Conservation (phyloP, 129 eudicot species). For the Cynara cardunculus region DNA sequence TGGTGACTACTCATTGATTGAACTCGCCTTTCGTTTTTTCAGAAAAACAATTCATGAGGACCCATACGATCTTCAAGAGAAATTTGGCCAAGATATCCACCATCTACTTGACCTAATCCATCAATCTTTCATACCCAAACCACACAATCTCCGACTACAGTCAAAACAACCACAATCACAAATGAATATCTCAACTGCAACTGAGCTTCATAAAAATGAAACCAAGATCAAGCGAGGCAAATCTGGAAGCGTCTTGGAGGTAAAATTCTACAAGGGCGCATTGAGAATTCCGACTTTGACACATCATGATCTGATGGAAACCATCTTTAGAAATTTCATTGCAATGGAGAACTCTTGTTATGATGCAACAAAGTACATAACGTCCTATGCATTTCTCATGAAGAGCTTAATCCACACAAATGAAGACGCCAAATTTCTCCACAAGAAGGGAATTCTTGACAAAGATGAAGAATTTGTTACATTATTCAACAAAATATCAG, state of each 20-base stretch:
- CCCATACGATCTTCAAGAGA: constrained; percentile 21
- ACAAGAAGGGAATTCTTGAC: constrained; percentile 28
- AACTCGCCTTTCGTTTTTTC: constrained; percentile 53
- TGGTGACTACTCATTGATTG: constrained; percentile 26
- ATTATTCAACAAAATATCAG: constrained; percentile 28
- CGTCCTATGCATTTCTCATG: constrained; percentile 59
- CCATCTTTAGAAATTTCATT: constrained; percentile 50
- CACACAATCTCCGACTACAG: constrained; percentile 5
- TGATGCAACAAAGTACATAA: constrained; percentile 40
- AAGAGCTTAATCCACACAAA: constrained; percentile 29
- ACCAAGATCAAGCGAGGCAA: constrained; percentile 25
- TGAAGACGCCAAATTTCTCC: constrained; percentile 43
- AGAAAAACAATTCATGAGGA: constrained; percentile 43
- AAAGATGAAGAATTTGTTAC: constrained; percentile 34
- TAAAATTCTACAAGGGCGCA: constrained; percentile 34
- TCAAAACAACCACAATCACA: background rate
- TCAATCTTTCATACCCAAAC: constrained; percentile 51
- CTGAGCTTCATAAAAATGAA: constrained; percentile 28
- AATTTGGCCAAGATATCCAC: constrained; percentile 33
- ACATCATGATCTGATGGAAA: constrained; percentile 43
- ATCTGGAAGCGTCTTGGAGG: constrained; percentile 28
- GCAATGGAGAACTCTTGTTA: constrained; percentile 52
- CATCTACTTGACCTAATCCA: constrained; percentile 68
- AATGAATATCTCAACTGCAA: constrained; percentile 12
- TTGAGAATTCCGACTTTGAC: constrained; percentile 49